These are phyloP conservation scores for Antrodiella citrinella DNA, from an alignment of 768 basidiomycete genomes.

Conservation along the genomic window DNA sequence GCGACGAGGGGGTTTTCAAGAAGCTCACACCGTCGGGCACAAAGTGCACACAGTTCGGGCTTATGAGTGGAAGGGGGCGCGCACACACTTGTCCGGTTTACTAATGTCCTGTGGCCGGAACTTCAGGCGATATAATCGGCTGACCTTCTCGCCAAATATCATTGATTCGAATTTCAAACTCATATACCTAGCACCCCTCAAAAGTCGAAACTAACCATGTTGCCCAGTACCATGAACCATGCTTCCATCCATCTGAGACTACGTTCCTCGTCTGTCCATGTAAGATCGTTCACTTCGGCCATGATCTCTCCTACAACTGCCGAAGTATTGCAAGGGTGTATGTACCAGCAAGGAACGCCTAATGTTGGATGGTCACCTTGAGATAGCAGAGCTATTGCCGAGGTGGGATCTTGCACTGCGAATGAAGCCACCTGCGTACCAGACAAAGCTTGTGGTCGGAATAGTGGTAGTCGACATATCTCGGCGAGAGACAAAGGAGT, in stretches of 20 bases:
- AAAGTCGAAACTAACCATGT: slow-evolving; percentile 42
- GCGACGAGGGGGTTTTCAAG: too few relatives aligned
- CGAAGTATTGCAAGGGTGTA: slow-evolving; percentile 81
- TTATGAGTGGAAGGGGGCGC: too few relatives aligned
- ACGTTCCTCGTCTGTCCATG: slow-evolving; percentile 23
- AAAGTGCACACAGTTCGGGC: too few relatives aligned
- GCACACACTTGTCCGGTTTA: too few relatives aligned
- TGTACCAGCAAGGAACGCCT: slow-evolving; percentile 70
- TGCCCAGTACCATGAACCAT: slow-evolving; percentile 74
- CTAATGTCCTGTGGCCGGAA: too few relatives aligned
- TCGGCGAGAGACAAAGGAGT: slow-evolving; percentile 48
- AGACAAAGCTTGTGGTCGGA: slow-evolving; percentile 41
- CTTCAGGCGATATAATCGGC: too few relatives aligned
- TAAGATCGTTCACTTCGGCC: slow-evolving; percentile 31
- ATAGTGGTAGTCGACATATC: slow-evolving; percentile 50
- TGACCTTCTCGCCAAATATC: not conserved
- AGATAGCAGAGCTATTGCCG: slow-evolving; percentile 69
- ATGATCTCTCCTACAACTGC: slow-evolving; percentile 63
- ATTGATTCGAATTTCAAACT: not conserved
- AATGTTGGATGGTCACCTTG: slow-evolving; percentile 83
- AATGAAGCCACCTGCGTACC: slow-evolving; percentile 41
- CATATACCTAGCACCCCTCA: not conserved
- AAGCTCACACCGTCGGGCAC: too few relatives aligned
- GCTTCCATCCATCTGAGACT: slow-evolving; percentile 51
- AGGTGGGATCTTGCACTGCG: slow-evolving; percentile 40